These are phyloP conservation scores for Dacryopinax spathularia DNA, from an alignment of 768 basidiomycete genomes.

Conservation along the genomic window DNA sequence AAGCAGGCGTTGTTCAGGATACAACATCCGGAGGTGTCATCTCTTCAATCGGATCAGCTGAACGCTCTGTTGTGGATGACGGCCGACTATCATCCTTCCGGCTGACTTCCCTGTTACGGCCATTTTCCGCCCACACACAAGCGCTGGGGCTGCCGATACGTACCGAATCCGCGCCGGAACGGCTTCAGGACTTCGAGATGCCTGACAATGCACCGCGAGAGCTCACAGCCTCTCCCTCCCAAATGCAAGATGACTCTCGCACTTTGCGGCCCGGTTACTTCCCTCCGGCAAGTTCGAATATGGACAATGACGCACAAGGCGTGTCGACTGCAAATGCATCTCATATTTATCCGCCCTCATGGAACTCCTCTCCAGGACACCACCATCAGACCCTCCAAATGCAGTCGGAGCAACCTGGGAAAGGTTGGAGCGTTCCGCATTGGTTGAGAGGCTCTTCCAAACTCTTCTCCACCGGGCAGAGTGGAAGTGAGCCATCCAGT, in stretches of 20 bases:
- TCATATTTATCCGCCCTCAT: not conserved
- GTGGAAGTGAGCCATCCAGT: not conserved
- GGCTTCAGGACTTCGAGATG: not conserved
- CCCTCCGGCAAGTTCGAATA: not conserved
- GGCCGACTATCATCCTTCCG: constrained; percentile 29
- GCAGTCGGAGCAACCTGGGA: not conserved
- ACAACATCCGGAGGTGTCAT: not conserved
- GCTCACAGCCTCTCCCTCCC: not conserved
- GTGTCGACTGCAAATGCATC: not conserved
- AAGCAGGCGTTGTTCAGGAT: constrained; percentile 11
- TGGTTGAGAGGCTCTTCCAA: constrained; percentile 4
- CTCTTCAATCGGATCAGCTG: not conserved
- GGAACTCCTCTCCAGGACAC: not conserved
- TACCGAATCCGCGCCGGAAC: not conserved
- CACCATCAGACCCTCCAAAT: not conserved
- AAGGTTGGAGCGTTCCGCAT: not conserved
- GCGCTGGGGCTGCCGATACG: not conserved
- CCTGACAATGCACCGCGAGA: not conserved
- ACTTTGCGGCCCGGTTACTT: not conserved
- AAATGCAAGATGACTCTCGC: not conserved
- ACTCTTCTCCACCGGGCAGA: constrained; percentile 6
- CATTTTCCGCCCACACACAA: constrained; percentile 30
- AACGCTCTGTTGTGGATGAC: not conserved
- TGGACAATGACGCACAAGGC: not conserved
- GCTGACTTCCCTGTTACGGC: constrained; percentile 49